Base-by-base conservation (phyloP, 1,284 basidiomycete species). In the Vanrija humicola region DNA sequence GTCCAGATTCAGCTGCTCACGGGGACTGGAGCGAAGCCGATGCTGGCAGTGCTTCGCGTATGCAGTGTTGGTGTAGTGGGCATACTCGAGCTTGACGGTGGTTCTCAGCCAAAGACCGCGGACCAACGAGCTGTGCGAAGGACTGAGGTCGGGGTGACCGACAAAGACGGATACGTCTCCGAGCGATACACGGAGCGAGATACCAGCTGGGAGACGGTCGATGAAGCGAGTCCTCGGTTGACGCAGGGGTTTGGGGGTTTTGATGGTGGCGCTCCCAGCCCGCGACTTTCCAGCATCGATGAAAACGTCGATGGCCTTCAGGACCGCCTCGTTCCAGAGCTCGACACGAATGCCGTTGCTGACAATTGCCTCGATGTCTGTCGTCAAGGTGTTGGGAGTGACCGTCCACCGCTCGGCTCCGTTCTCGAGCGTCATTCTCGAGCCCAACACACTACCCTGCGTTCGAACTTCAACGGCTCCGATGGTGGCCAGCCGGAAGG, bases 141-240 rank as follows among this genome's bases (percentile, higher is more conserved):
- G 88, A 58, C 88, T 89, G 47, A 90, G 80, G 68, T 93, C 91
- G 38, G 81, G 82, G 18, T 86, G 83, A 6, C 88, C 88, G 40
- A 90, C 68, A 55, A 89, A 84, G 10, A 88, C 63, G 44, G 85
- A 83, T 46, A 88, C 76, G n/a, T 81, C 81, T 1, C 80, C 83
- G 28, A 91, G 63, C 0, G 86, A 81, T 29, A 86, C 38, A n/a
- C 84, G 82, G 16, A 80, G 65, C 12, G 80, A 78, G 25, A 87
- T 63, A 2, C 88, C 87, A 16, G 78, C 68, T 5, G 85, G 84
- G 23, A 86, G 71, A 45, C 72, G 70, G 48, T 80, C 78, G 12
- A 82, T 43, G 29, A 46, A 39, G 15, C 48, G 28, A 23, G 52
- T 28, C 38, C 25, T 54, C 47, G 38, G 50, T 28, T 7, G 28